Evolutionary conservation across 2,329 filamentous ascomycete genomes (phyloP), one percentile per base, ranked within the genome.

Genomic region (Cladophialophora carrionii): DNA sequence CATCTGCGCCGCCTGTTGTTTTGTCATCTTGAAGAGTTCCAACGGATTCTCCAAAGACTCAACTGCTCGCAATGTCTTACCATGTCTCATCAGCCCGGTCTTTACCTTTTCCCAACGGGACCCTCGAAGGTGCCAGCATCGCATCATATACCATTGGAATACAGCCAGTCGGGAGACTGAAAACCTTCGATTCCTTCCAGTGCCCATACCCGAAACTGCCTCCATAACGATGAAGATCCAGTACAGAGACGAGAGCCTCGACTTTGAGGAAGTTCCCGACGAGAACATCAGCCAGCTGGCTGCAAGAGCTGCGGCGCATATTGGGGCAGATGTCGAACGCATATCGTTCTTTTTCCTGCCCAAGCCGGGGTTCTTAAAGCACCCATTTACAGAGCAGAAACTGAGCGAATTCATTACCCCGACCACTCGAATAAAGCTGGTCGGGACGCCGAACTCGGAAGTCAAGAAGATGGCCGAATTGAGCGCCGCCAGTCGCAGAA

Each of bases 171-270:
- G 37, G 17, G n/a, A 43, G 17, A 43, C 6, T 43, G 37, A n/a
- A 43, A n/a, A 14, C 37, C 1, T 43, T 43, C 5, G 37, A n/a
- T 43, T 43, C 37, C 37, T 17, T 43, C 14, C 17, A 6, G 37
- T 43, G 37, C 37, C 37, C 37, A 8, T 20, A 43, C n/a, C 37
- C 14, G n/a, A 7, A n/a, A 43, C 14, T 52, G 24, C 20, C 12
- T 22, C 52, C 52, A 54, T 14, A 12, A 20, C 52, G 41, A 73
- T 88, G 46, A 83, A 79, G 17, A 74, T 88, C 65, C 81, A 82
- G 67, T 82, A 87, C 71, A 84, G 87, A 73, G 81, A 82, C 72
- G 81, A 81, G 57, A 76, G 79, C 1, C 76, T 85, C 68, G 75
- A 76, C 20, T 73, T 87, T 52, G 74, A 76, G 10, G 80, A 87